Conservation (phyloP, 2,329 filamentous ascomycete species). For the Pseudocercospora pini-densiflorae region DNA sequence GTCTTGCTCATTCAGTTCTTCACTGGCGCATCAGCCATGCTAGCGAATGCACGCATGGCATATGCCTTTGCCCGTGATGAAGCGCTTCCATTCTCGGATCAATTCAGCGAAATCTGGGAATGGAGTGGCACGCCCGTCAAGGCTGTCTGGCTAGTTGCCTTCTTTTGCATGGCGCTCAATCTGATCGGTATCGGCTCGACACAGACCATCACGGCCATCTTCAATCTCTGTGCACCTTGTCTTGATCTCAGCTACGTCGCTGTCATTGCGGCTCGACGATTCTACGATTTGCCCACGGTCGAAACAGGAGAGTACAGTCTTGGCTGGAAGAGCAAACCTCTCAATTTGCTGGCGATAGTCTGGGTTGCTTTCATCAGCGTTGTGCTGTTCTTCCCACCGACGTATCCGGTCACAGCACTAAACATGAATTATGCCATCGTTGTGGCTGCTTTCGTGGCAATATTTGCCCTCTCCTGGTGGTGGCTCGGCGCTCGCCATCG, state of each 20-base stretch:
- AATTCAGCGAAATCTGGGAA: conserved; percentile 51
- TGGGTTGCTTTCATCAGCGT: conserved; percentile 68
- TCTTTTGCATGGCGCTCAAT: conserved; percentile 59
- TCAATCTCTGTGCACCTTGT: conserved; percentile 53
- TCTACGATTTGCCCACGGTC: conserved; percentile 10
- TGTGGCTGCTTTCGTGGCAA: conserved; percentile 54
- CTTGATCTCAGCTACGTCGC: conserved; percentile 62
- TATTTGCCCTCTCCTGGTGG: conserved; percentile 53
- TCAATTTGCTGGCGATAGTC: conserved; percentile 52
- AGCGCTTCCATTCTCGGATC: conserved; percentile 43
- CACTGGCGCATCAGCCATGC: conserved; percentile 66
- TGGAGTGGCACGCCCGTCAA: conserved; percentile 64
- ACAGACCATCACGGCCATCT: conserved; percentile 55
- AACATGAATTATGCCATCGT: conserved; percentile 57
- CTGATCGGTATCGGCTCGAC: conserved; percentile 58
- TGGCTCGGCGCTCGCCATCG: conserved; percentile 34
- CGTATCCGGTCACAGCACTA: conserved; percentile 47
- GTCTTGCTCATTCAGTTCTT: conserved; percentile 68
- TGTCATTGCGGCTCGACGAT: conserved; percentile 58
- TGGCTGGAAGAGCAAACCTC: conserved; percentile 56
- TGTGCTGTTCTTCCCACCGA: conserved; percentile 58
- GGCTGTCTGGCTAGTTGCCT: conserved; percentile 67
- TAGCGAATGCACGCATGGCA: conserved; percentile 58
- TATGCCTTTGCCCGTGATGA: conserved; percentile 48
- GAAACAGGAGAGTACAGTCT: conserved; percentile 39